Percentiles rank a stretch among this genome's conserved stretches.
phyloP scores from a whole-genome alignment of 345 rosid species.

The Adansonia digitata region DNA sequence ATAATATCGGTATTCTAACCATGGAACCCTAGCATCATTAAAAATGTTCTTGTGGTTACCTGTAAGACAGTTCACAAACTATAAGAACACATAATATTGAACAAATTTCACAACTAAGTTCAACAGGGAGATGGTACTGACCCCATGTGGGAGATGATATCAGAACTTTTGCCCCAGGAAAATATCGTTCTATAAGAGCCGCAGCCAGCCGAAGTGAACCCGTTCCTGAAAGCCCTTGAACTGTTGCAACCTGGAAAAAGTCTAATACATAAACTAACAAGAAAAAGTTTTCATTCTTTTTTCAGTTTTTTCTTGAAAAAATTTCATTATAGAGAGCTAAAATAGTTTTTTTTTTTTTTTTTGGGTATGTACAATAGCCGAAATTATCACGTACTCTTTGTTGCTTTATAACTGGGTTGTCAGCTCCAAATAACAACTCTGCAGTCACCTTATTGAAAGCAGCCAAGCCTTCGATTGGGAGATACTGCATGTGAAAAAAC shows the following conservation, averaged over 20 bases:
- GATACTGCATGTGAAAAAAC: slow-evolving; percentile 58
- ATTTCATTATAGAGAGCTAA: background rate
- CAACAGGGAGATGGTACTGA: slow-evolving; percentile 20
- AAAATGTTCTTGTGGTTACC: slow-evolving; percentile 97
- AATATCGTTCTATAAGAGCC: slow-evolving; percentile 88
- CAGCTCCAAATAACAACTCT: slow-evolving; percentile 80
- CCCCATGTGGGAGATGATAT: slow-evolving; percentile 98
- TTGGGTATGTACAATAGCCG: background rate
- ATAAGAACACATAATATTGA: background rate
- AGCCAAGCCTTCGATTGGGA: slow-evolving; percentile 90
- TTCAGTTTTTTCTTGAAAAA: background rate
- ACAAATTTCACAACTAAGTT: slow-evolving; percentile 6
- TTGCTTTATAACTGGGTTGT: slow-evolving; percentile 60
- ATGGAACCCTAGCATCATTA: slow-evolving; percentile 90
- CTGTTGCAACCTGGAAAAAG: slow-evolving; percentile 75
- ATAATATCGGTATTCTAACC: slow-evolving; percentile 94
- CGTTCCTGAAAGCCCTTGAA: slow-evolving; percentile 97
- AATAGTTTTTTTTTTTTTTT: background rate
- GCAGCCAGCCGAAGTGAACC: slow-evolving; percentile 94
- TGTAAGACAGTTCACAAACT: slow-evolving; percentile 27
- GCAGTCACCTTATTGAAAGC: slow-evolving; percentile 92
- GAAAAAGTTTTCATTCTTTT: background rate
- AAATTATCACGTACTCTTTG: slow-evolving; percentile 50
- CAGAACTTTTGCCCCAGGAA: slow-evolving; percentile 81
- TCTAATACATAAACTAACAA: background rate